Percentiles rank a stretch among this genome's conserved stretches.
phyloP scores from a whole-genome alignment of 148 eudicot species.

The Mesembryanthemum crystallinum region DNA sequence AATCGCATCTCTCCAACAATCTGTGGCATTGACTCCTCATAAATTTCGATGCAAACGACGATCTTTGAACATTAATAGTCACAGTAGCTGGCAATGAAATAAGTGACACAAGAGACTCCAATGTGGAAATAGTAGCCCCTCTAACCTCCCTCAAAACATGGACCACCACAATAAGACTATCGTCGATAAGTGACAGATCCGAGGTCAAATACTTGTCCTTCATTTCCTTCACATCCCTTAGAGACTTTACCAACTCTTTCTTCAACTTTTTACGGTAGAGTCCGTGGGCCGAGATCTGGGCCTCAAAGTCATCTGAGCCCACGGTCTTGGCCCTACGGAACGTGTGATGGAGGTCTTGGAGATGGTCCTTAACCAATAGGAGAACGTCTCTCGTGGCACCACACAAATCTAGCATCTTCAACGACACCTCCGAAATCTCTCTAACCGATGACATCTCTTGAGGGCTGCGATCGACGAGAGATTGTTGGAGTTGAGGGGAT shows the following conservation, averaged over 20 bases:
- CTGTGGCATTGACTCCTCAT: slow-evolving; percentile 12
- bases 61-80: slow-evolving; percentile 22
- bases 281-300: slow-evolving; percentile 34
- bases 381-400: slow-evolving; percentile 49
- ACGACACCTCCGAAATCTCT: slow-evolving; percentile 48
- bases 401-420: slow-evolving; percentile 49
- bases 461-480: slow-evolving; percentile 26
- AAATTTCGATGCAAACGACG: slow-evolving; percentile 15
- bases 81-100: slow-evolving; percentile 41
- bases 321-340: slow-evolving; percentile 33
- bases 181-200: slow-evolving; percentile 30
- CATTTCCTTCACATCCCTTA: slow-evolving; percentile 44
- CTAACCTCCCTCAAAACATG: slow-evolving; percentile 62
- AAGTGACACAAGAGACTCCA: slow-evolving; percentile 52
- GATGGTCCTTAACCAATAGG: slow-evolving; percentile 43
- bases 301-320: slow-evolving; percentile 17
- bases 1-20: slow-evolving; percentile 46
- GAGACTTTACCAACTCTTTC: slow-evolving; percentile 48
- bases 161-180: slow-evolving; percentile 50
- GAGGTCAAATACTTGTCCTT: slow-evolving; percentile 23
- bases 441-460: slow-evolving; percentile 32
- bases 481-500: slow-evolving; percentile 38
- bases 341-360: slow-evolving; percentile 47
- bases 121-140: slow-evolving; percentile 42
- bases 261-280: slow-evolving; percentile 49